These are phyloP conservation scores for Euphorbia tirucalli DNA, from an alignment of 345 rosid species.

Conservation along the genomic window DNA sequence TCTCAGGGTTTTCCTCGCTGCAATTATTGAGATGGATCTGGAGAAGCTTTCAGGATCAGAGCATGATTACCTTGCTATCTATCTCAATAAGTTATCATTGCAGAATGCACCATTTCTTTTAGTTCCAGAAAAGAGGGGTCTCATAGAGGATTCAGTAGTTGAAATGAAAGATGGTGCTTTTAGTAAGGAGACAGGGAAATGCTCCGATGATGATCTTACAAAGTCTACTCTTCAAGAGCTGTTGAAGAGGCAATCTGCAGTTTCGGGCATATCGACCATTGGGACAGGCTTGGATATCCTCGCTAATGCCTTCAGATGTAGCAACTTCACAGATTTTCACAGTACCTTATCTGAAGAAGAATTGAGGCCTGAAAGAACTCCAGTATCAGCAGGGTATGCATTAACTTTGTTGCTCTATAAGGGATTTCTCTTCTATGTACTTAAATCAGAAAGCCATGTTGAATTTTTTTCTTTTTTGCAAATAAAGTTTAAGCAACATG, in stretches of 20 bases:
- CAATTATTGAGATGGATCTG: conserved; percentile 53
- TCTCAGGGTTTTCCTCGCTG: conserved; percentile 57
- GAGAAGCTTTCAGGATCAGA: conserved; percentile 24
- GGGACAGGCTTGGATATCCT: conserved; percentile 48
- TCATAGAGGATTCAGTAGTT: conserved; percentile 10
- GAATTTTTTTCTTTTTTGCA: not conserved
- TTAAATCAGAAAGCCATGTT: not conserved
- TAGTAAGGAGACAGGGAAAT: conserved; percentile 8
- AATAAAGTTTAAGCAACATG: not conserved
- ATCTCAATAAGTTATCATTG: conserved; percentile 36
- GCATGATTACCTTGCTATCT: conserved; percentile 26
- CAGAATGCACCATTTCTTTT: conserved; percentile 16
- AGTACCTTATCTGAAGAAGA: conserved; percentile 28
- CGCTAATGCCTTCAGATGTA: conserved; percentile 28
- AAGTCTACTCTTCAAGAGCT: conserved; percentile 37
- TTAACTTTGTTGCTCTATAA: no score
- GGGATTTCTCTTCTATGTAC: no score
- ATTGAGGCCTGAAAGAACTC: conserved; percentile 19
- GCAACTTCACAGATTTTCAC: conserved; percentile 18
- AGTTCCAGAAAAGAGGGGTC: conserved; percentile 15
- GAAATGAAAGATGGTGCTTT: conserved; percentile 7
- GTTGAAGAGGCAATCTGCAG: conserved; percentile 50
- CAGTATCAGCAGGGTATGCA: conserved; percentile 31
- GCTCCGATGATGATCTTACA: conserved; percentile 32
- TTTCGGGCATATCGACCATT: conserved; percentile 43